Base-by-base conservation (phyloP, 257 asterid species). In the Solanum sparsipilum region DNA sequence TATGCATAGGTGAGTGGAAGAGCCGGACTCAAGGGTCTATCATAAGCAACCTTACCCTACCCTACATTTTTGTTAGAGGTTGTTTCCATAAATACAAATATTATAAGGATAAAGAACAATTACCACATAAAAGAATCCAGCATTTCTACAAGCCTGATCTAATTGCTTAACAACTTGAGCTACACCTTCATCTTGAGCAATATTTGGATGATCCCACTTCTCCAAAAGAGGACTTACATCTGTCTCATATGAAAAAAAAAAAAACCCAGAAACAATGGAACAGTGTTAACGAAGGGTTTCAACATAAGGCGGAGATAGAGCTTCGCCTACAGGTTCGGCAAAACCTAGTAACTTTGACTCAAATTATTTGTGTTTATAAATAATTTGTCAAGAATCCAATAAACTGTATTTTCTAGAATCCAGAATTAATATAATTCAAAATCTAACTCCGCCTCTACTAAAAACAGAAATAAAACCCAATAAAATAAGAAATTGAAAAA, bases 101-200 rank as follows among this genome's bases (percentile, higher is more conserved):
- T 73, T 86, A 73, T 9, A 23, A 11, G 84, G 73, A 73, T 68
- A 58, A 73, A 73, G 39, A 23, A 56, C 21, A 48, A 6, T 73
- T 95, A 95, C 98, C 95, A 94, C 97, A 84, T 96, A 95, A 88
- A 96, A 95, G 90, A 95, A 94, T 65, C 99, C 99, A 86, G 97
- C 97, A 88, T 95, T 91, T 88, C 93, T 88, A 88, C 99, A 97
- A 86, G 99, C 99, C 87, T 88, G 91, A 82, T 90, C 97, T 74
- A 97, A 89, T 75, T 95, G 95, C 46, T 86, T 91, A 65, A 94
- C 96, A 83, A 97, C 99, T 84, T 93, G 89, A 1, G 94, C 91
- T 25, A 93, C 98, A 16, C 92, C 94, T 84, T 91, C 86, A 39
- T 96, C 97, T 65, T 85, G 90, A 32, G 85, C 87, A 89, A 94